A percentile compares a stretch with the other conserved stretches of the same genome.
Evolutionary conservation across 1,284 basidiomycete species (phyloP).

Genomic region (Taiwanofungus camphoratus): DNA sequence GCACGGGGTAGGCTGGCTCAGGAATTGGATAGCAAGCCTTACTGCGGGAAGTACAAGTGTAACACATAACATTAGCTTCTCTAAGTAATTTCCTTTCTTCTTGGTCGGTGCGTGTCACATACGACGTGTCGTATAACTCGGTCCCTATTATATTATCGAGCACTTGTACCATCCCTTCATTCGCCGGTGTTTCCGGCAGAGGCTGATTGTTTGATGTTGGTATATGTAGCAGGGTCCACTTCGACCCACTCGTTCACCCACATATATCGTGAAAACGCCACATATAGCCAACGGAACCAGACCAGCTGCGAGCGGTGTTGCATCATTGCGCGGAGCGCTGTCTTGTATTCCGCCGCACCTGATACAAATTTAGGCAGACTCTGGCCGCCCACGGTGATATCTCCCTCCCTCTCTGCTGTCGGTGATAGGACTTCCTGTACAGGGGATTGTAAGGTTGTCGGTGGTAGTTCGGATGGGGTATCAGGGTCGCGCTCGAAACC

Average conservation of each 20-base stretch:
- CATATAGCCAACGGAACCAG: constrained; percentile 89
- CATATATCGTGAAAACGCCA: constrained; percentile 84
- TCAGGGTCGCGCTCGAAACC: constrained; percentile 1
- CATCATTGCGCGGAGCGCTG: constrained; percentile 65
- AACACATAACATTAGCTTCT: neutral
- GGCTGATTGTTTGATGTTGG: neutral
- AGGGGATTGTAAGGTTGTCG: neutral
- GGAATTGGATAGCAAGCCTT: constrained; percentile 17
- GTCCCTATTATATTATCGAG: no score
- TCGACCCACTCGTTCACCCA: constrained; percentile 82
- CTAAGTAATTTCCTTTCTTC: neutral
- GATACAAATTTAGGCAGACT: constrained; percentile 45
- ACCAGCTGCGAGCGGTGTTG: constrained; percentile 74
- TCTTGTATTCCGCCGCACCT: constrained; percentile 48
- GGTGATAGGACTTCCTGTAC: neutral
- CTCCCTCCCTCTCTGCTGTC: neutral
- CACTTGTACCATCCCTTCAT: no score
- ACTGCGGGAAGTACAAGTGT: constrained; percentile 1
- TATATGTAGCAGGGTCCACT: constrained; percentile 6
- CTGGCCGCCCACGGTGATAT: neutral
- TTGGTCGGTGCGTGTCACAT: no score
- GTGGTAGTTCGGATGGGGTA: neutral
- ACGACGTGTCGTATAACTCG: no score
- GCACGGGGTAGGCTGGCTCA: constrained; percentile 20
- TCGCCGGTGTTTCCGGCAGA: no score